Conservation (phyloP, 164 flowering plant species). For the Nymphaea colorata region DNA sequence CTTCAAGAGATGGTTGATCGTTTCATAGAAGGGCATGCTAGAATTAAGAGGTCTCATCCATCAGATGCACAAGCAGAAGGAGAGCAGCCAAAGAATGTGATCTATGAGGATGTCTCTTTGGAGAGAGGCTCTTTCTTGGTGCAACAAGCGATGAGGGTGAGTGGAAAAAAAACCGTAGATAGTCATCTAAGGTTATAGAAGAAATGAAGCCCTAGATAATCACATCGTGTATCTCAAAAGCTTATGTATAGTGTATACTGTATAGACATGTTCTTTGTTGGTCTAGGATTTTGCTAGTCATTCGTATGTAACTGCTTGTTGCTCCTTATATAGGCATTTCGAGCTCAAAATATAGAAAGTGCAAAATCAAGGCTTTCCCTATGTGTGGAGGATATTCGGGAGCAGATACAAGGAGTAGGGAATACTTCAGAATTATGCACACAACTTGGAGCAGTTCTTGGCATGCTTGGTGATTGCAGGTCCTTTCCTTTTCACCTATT, state of each 20-base stretch:
- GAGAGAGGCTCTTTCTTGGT: conserved; percentile 95
- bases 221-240: no score
- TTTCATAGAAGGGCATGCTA: conserved; percentile 95
- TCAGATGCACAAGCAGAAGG: conserved; percentile 19
- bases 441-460: conserved; percentile 95
- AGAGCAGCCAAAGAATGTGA: conserved; percentile 34
- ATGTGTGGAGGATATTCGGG: conserved; percentile 79
- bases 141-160: conserved; percentile 97
- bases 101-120: conserved; percentile 85
- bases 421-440: conserved; percentile 77
- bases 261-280: no score
- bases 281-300: no score
- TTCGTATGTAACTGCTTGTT: conserved; percentile 1
- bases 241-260: no score
- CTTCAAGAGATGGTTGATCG: conserved; percentile 77
- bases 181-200: neutral
- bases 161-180: conserved; percentile 9
- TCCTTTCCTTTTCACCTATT: conserved; percentile 9
- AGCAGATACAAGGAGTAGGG: conserved; percentile 54
- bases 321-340: conserved; percentile 61
- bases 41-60: conserved; percentile 61
- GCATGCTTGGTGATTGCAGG: conserved; percentile 99
- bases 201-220: no score
- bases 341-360: conserved; percentile 75
- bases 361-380: conserved; percentile 83